Evolutionary conservation across 2,329 filamentous ascomycete species (phyloP).

Genomic region (Neofusicoccum laricinum): DNA sequence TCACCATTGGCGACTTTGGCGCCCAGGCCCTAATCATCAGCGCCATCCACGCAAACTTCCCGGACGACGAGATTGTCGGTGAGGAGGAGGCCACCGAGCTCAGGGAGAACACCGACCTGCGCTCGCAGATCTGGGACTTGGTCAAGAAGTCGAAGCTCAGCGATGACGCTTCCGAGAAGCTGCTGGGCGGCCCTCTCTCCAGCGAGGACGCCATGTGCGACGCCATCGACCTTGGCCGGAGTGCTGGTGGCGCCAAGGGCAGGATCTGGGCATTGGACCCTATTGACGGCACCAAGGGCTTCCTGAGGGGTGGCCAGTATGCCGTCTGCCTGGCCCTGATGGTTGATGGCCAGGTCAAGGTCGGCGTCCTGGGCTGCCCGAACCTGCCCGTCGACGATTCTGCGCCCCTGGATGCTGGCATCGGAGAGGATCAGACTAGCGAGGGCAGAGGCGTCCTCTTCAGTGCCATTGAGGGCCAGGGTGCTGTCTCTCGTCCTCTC

Average conservation of each 20-base stretch:
- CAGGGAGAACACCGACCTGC: constrained; percentile 66
- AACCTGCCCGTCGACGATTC: constrained; percentile 88
- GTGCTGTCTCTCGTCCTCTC: constrained; percentile 76
- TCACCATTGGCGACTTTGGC: constrained; percentile 97
- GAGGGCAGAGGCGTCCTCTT: constrained; percentile 83
- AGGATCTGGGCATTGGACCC: constrained; percentile 96
- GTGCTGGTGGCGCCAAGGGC: constrained; percentile 67
- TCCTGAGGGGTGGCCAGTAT: constrained; percentile 93
- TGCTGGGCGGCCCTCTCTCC: constrained; percentile 67
- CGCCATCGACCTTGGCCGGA: constrained; percentile 59
- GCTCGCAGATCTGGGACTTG: constrained; percentile 78
- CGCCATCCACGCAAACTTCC: constrained; percentile 86
- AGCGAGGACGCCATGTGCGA: constrained; percentile 63
- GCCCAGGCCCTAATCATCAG: constrained; percentile 95
- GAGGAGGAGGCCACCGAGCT: constrained; percentile 89
- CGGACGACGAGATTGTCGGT: constrained; percentile 83
- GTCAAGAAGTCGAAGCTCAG: constrained; percentile 70
- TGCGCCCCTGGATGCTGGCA: constrained; percentile 65
- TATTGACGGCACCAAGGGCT: constrained; percentile 97
- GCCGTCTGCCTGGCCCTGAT: constrained; percentile 91
- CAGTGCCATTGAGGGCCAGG: constrained; percentile 74
- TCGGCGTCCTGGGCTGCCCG: constrained; percentile 91
- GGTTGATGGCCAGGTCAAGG: constrained; percentile 88
- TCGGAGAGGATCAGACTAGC: constrained; percentile 71
- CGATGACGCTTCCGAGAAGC: constrained; percentile 61